Percentiles rank a stretch among this genome's conserved stretches.
Evolutionary conservation across 2,329 filamentous ascomycete species (phyloP).

Genomic region (Uncinocarpus reesii): DNA sequence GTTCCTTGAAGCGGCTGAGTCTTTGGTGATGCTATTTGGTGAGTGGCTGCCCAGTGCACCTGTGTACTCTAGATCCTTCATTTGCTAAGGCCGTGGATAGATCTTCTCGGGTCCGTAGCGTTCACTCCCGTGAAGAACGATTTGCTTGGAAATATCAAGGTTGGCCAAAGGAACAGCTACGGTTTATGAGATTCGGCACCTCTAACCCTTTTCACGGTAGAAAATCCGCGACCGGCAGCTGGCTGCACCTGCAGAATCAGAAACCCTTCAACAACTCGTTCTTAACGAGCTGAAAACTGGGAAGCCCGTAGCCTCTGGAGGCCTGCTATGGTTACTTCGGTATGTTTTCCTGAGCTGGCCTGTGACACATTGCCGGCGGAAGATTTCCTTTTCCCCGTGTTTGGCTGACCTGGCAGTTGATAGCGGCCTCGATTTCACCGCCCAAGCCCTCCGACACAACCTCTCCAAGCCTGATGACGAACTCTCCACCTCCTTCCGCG

Average conservation of each 20-base stretch:
- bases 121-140: slow-evolving; percentile 88
- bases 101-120: slow-evolving; percentile 56
- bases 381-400: too few species aligned
- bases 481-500: slow-evolving; percentile 75
- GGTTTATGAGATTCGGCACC: not conserved
- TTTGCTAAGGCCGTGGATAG: slow-evolving; percentile 34
- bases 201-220: slow-evolving; percentile 37
- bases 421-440: slow-evolving; percentile 90
- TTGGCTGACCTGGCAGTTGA: not conserved
- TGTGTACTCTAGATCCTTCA: not conserved
- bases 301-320: slow-evolving; percentile 81
- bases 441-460: slow-evolving; percentile 71
- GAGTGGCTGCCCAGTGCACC: slow-evolving; percentile 18
- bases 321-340: slow-evolving; percentile 82
- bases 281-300: slow-evolving; percentile 79
- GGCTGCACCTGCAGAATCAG: slow-evolving; percentile 66
- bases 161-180: slow-evolving; percentile 32
- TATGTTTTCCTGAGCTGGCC: slow-evolving; percentile 38
- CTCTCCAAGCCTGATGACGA: slow-evolving; percentile 58
- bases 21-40: slow-evolving; percentile 81
- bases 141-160: slow-evolving; percentile 84
- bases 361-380: too few species aligned
- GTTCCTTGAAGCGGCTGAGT: slow-evolving; percentile 86
- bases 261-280: slow-evolving; percentile 74
- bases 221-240: slow-evolving; percentile 81